Evolutionary conservation across 345 rosid genomes (phyloP).

Genomic region (Aurinia saxatilis): DNA sequence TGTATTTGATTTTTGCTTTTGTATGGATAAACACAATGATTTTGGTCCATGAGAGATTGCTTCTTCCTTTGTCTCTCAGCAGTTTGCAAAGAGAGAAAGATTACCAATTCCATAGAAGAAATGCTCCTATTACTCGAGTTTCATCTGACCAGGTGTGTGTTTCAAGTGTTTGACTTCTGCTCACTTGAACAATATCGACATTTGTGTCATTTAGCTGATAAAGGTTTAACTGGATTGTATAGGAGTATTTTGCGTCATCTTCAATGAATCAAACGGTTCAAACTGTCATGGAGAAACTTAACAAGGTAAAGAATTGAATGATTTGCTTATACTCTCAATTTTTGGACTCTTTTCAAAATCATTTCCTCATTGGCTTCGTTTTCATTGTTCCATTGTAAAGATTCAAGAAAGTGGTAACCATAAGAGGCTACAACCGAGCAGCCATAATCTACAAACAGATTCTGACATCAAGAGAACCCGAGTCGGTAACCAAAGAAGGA

Average conservation of each 20-base stretch:
- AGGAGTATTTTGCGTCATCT: conserved; percentile 72
- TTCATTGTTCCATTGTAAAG: conserved; percentile 24
- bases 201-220: neutral
- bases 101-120: conserved; percentile 17
- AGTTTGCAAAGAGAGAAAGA: conserved; percentile 35
- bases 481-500: conserved; percentile 67
- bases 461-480: conserved; percentile 53
- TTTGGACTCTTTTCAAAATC: neutral
- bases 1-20: neutral
- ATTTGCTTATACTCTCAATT: too few species aligned
- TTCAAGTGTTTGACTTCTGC: neutral
- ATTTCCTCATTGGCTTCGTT: neutral
- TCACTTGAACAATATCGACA: neutral
- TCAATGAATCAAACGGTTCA: conserved; percentile 84
- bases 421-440: conserved; percentile 49
- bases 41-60: neutral
- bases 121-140: conserved; percentile 55
- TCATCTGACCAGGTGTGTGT: conserved; percentile 59
- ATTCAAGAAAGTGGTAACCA: conserved; percentile 38
- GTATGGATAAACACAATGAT: neutral
- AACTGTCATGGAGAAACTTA: conserved; percentile 69
- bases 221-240: conserved; percentile 21
- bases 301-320: conserved; percentile 55
- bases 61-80: neutral
- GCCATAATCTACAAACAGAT: conserved; percentile 34